Base-by-base conservation (phyloP, 73 alveolate species). In the Chromera velia region DNA sequence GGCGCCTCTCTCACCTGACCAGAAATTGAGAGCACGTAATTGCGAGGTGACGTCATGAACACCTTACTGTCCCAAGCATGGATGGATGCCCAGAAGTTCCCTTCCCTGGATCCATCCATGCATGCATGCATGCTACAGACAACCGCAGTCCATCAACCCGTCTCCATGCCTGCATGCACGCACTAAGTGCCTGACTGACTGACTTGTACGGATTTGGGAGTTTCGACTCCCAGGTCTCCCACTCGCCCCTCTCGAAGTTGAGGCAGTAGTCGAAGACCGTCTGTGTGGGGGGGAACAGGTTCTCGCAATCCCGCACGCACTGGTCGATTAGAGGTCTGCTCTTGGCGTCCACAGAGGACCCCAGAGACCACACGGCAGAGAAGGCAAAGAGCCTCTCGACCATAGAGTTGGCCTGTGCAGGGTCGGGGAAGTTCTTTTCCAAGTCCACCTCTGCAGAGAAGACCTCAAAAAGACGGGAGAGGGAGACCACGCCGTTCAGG, bases 201-300 rank as follows among this genome's bases (percentile, higher is more conserved):
- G 96, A 92, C 83, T 69, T 82, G 94, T 92, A 94, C 48, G 90
- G 90, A 49, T 90, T 91, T 26, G 90, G 93, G 85, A 94, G 90
- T 83, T 88, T 92, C 72, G 92, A 97, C 73, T 94, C 98, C 98
- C 98, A 94, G 64, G 97, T 89, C 28, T 90, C 94, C 95, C 97
- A 94, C 77, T 94, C 98, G 81, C 90, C 93, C 91, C 91, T 94
- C 72, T 94, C 98, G 28, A 90, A 87, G 80, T 94, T 94, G 75
- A 94, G 88, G 82, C 86, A 88, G 93, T 92, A 93, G 70, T 94
- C 98, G 84, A 87, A 94, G 71, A 94, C 92, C 46, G 96, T 81
- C 34, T 93, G 87, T 48, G 88, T 81, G 32, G 89, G 93, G n/a
- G 95, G 95, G 91, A 90, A 90, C 87, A 87, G 75, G 70, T 90